These are phyloP conservation scores for Erythrobasidium yunnanense DNA, from an alignment of 768 basidiomycete genomes.

Conservation along the genomic window DNA sequence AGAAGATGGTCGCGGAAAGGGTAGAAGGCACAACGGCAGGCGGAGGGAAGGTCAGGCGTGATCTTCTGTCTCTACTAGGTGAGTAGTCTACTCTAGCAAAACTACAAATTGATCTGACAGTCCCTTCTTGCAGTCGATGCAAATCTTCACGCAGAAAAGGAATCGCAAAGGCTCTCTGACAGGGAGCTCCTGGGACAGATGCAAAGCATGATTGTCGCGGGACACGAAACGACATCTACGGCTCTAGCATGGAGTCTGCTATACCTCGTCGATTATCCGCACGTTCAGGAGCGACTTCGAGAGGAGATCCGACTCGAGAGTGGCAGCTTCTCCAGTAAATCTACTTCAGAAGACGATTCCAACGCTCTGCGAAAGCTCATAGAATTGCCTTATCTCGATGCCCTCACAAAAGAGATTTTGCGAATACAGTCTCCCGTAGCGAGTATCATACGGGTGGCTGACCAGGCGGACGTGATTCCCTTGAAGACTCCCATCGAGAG, in stretches of 20 bases:
- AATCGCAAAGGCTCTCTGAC: neutral
- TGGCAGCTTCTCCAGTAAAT: neutral
- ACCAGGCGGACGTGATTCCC: slow-evolving; percentile 65
- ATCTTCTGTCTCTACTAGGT: neutral
- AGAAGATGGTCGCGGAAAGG: slow-evolving; percentile 29
- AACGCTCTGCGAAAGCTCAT: neutral
- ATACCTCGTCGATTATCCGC: neutral
- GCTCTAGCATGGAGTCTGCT: slow-evolving; percentile 20
- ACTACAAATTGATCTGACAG: neutral
- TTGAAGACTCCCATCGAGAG: slow-evolving; percentile 41
- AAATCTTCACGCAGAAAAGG: neutral
- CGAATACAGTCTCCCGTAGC: slow-evolving; percentile 72
- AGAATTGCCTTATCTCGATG: slow-evolving; percentile 24
- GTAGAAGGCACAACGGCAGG: neutral
- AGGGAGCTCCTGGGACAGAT: neutral
- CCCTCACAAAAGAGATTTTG: slow-evolving; percentile 51
- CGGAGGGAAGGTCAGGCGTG: neutral
- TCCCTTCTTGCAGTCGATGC: neutral
- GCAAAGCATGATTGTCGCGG: neutral
- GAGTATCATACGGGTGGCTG: slow-evolving; percentile 66
- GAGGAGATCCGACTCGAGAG: slow-evolving; percentile 5
- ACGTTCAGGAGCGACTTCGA: slow-evolving; percentile 15
- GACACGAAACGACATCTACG: slow-evolving; percentile 16
- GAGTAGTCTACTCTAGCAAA: neutral
- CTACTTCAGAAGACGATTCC: neutral